Conservation (phyloP, 2,329 filamentous ascomycete genomes). For the Claviceps paspali region DNA sequence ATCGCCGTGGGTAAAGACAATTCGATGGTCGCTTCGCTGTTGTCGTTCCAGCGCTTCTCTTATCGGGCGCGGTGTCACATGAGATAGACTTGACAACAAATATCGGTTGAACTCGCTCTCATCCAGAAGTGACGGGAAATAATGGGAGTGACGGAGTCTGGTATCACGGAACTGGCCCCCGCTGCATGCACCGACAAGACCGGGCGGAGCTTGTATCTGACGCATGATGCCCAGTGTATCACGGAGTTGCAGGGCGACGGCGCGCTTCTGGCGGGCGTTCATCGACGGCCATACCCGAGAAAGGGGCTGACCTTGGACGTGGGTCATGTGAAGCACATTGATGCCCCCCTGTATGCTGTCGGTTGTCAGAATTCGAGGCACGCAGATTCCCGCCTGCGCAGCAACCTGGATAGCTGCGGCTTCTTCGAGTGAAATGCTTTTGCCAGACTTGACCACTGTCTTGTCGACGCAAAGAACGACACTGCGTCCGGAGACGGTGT, state of each 20-base stretch:
- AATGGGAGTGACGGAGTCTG: not conserved
- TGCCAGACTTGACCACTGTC: too few species aligned
- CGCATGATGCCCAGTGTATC: not conserved
- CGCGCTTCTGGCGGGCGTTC: too few species aligned
- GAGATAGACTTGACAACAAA: not conserved
- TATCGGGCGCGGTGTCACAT: not conserved
- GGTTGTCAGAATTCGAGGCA: constrained; percentile 1
- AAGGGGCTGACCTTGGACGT: not conserved
- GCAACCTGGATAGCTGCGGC: not conserved
- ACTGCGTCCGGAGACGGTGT: too few species aligned
- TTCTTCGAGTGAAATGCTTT: too few species aligned
- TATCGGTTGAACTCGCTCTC: constrained; percentile 1
- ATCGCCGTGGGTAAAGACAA: constrained; percentile 30
- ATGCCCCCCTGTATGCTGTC: not conserved
- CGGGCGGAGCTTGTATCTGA: not conserved
- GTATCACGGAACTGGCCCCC: not conserved
- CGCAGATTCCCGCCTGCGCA: not conserved
- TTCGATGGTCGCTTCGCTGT: constrained; percentile 6
- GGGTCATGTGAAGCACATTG: not conserved
- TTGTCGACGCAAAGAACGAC: too few species aligned
- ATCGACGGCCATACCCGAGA: not conserved
- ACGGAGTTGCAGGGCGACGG: not conserved
- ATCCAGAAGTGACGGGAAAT: not conserved
- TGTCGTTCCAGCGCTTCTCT: not conserved
- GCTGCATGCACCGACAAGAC: not conserved